phyloP scores from a whole-genome alignment of 2,329 filamentous ascomycete species.

The Geosmithia morbida region DNA sequence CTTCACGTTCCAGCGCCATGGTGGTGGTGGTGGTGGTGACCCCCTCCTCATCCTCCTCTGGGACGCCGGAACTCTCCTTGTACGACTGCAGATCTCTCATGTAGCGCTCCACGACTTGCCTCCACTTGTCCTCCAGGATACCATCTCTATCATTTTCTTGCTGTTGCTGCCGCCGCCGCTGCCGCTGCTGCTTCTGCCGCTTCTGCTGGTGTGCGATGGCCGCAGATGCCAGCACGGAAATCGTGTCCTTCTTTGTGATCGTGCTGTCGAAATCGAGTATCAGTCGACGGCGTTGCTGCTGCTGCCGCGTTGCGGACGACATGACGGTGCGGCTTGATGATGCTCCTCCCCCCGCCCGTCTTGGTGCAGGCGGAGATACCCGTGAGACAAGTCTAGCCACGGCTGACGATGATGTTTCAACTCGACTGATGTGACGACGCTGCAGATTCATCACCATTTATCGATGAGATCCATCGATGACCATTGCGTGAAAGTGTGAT shows the following conservation, averaged over 20 bases:
- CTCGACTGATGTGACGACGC: neutral
- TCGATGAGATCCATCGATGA: too few relatives aligned
- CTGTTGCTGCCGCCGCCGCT: conserved; percentile 1
- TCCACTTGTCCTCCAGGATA: conserved; percentile 23
- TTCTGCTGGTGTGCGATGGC: conserved; percentile 22
- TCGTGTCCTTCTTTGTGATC: conserved; percentile 39
- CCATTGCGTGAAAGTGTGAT: too few relatives aligned
- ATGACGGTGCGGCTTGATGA: too few relatives aligned
- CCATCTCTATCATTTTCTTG: conserved; percentile 9
- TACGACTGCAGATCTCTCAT: too few relatives aligned
- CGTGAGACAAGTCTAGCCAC: neutral
- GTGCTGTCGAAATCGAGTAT: conserved; percentile 47
- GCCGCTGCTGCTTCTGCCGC: too few relatives aligned
- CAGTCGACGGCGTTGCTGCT: conserved; percentile 11
- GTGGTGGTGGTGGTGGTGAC: too few relatives aligned
- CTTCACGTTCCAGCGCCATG: conserved; percentile 22
- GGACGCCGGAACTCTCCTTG: conserved; percentile 16
- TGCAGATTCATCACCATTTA: neutral
- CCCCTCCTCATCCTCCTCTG: conserved; percentile 15
- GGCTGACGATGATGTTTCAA: neutral
- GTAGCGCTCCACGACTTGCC: conserved; percentile 31
- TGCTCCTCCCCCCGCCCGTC: neutral
- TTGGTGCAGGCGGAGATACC: neutral
- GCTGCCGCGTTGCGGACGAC: neutral
- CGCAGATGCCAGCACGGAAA: conserved; percentile 27